phyloP scores from a whole-genome alignment of 2,329 filamentous ascomycete genomes.

The Hymenoscyphus fraxineus region DNA sequence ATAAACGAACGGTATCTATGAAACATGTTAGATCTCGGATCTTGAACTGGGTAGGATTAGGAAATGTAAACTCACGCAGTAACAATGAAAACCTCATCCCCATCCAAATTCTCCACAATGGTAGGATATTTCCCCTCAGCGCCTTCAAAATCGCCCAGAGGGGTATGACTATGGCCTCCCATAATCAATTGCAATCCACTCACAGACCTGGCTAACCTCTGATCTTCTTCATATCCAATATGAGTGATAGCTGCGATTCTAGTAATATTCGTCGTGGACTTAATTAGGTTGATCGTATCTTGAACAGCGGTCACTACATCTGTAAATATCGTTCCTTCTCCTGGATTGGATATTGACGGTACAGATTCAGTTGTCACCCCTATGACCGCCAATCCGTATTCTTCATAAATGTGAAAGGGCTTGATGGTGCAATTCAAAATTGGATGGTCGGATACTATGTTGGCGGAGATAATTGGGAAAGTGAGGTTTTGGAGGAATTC shows the following conservation, averaged over 20 bases:
- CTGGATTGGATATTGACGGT: slow-evolving; percentile 55
- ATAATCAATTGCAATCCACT: slow-evolving; percentile 66
- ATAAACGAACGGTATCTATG: not conserved
- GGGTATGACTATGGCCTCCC: slow-evolving; percentile 58
- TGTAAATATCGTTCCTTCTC: slow-evolving; percentile 53
- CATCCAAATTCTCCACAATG: slow-evolving; percentile 54
- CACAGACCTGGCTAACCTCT: slow-evolving; percentile 55
- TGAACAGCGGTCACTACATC: slow-evolving; percentile 57
- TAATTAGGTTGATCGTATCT: slow-evolving; percentile 58
- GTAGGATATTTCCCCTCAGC: slow-evolving; percentile 61
- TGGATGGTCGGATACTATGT: slow-evolving; percentile 57
- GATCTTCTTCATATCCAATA: slow-evolving; percentile 62
- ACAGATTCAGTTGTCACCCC: slow-evolving; percentile 61
- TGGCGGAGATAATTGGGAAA: slow-evolving; percentile 61
- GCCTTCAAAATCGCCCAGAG: slow-evolving; percentile 55
- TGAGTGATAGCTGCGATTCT: slow-evolving; percentile 65
- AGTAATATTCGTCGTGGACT: slow-evolving; percentile 56
- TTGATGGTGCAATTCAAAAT: slow-evolving; percentile 60
- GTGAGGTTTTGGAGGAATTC: slow-evolving; percentile 60
- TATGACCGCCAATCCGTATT: slow-evolving; percentile 59
- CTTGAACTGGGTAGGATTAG: no score
- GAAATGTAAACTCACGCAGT: slow-evolving; percentile 51
- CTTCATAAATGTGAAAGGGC: slow-evolving; percentile 60
- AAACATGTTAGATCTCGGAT: not conserved
- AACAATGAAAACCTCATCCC: slow-evolving; percentile 59